Evolutionary conservation across 1,284 basidiomycete species (phyloP).

Genomic region (Naganishia albida): DNA sequence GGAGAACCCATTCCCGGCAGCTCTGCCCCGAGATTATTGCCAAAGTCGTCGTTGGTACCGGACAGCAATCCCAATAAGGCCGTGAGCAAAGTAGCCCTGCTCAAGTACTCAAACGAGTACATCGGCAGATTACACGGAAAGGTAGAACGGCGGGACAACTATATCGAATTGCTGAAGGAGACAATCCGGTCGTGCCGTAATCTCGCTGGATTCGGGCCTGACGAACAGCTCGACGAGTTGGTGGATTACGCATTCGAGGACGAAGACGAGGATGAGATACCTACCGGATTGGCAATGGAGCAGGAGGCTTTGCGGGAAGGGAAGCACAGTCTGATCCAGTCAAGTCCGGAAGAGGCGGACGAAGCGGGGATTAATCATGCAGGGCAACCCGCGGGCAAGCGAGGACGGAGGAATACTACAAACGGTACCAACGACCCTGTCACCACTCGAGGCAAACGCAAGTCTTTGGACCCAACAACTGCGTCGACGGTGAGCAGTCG

Average conservation of each 20-base stretch:
- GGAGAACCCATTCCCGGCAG: conserved; percentile 75
- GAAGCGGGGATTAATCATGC: background rate
- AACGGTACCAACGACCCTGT: background rate
- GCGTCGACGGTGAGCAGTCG: background rate
- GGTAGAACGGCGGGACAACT: conserved; percentile 78
- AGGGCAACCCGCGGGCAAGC: background rate
- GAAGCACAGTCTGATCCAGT: background rate
- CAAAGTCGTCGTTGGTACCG: conserved; percentile 67
- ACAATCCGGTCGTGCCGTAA: conserved; percentile 68
- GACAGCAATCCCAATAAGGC: conserved; percentile 87
- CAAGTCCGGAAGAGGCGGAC: conserved; percentile 1
- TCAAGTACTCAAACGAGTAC: conserved; percentile 87
- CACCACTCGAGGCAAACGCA: conserved; percentile 15
- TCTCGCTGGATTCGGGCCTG: conserved; percentile 38
- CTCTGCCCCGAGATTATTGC: conserved; percentile 79
- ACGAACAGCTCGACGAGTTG: conserved; percentile 45
- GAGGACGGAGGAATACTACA: background rate
- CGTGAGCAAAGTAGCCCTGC: conserved; percentile 90
- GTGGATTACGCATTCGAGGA: conserved; percentile 47
- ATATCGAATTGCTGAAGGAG: conserved; percentile 68
- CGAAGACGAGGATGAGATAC: conserved; percentile 41
- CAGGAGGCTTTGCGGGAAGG: conserved; percentile 6
- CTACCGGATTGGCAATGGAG: conserved; percentile 23
- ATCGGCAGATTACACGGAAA: conserved; percentile 74
- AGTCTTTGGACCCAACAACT: background rate